Evolutionary conservation across 352 stramenopile species (phyloP).

Genomic region (Phytophthora tentaculata): DNA sequence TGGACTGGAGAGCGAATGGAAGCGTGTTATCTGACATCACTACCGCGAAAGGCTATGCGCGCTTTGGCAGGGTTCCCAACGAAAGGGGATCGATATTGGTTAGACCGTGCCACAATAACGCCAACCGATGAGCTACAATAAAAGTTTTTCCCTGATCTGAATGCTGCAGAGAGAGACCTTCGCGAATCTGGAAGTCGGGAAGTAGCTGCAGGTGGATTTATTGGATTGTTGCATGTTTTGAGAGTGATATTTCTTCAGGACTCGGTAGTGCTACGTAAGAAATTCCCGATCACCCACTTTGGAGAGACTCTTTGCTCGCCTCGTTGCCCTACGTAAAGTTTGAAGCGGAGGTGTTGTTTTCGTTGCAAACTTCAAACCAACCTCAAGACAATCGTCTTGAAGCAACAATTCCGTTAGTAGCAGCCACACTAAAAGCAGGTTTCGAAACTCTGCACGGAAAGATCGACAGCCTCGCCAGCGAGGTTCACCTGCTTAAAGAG

Average conservation of each 20-base stretch:
- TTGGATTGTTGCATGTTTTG: neutral
- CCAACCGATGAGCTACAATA: neutral
- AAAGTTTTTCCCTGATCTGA: neutral
- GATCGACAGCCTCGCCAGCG: no score
- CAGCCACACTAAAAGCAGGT: no score
- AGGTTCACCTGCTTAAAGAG: no score
- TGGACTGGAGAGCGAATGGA: slow-evolving; percentile 5
- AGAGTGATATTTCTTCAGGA: neutral
- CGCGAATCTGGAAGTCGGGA: neutral
- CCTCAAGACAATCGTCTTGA: no score
- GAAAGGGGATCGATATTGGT: neutral
- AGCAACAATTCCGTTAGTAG: no score
- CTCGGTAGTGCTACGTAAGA: no score
- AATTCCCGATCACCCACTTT: no score
- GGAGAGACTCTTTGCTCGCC: no score
- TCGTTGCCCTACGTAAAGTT: neutral
- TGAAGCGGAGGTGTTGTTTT: neutral
- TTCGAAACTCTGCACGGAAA: no score
- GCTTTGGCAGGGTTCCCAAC: neutral
- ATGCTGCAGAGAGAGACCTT: neutral
- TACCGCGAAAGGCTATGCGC: slow-evolving; percentile 6
- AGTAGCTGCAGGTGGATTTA: neutral
- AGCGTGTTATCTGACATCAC: neutral
- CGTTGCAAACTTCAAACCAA: no score
- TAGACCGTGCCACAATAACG: neutral